Evolutionary conservation across 2,329 filamentous ascomycete genomes (phyloP).

Genomic region (Tolypocladium nubicola): DNA sequence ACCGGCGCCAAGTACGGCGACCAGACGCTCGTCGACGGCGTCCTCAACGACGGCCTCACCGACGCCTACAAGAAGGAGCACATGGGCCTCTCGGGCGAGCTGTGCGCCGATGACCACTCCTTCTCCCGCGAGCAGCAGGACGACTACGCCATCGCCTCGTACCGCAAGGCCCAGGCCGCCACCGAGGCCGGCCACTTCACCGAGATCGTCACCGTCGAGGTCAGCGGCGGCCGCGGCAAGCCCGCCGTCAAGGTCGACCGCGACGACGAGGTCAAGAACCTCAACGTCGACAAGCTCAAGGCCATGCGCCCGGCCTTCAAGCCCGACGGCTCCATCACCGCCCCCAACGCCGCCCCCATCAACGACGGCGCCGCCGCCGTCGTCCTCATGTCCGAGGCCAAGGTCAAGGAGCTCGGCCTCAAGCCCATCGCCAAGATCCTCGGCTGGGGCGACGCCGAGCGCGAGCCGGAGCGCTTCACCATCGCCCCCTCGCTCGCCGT

Average conservation of each 20-base stretch:
- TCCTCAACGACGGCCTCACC: constrained; percentile 88
- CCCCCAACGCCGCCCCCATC: constrained; percentile 90
- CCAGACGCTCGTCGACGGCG: constrained; percentile 77
- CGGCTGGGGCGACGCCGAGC: constrained; percentile 91
- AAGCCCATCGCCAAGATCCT: constrained; percentile 94
- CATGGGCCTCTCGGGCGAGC: constrained; percentile 89
- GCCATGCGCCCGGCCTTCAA: constrained; percentile 77
- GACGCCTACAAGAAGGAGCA: constrained; percentile 95
- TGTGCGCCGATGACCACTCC: constrained; percentile 76
- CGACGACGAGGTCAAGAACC: constrained; percentile 95
- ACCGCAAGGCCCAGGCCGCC: constrained; percentile 85
- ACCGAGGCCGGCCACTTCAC: constrained; percentile 72
- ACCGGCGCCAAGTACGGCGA: constrained; percentile 90
- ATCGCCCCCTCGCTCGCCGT: constrained; percentile 88
- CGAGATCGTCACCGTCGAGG: constrained; percentile 85
- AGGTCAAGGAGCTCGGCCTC: constrained; percentile 81
- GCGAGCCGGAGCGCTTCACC: constrained; percentile 90
- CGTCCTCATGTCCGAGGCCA: constrained; percentile 87
- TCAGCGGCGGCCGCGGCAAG: constrained; percentile 84
- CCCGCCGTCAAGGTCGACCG: constrained; percentile 67
- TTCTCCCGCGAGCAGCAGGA: constrained; percentile 83
- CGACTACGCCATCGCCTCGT: constrained; percentile 88
- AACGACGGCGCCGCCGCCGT: constrained; percentile 91
- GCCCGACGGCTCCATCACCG: constrained; percentile 81
- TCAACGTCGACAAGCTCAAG: constrained; percentile 74